Base-by-base conservation (phyloP, 768 basidiomycete genomes). In the Amanita fuliginea region DNA sequence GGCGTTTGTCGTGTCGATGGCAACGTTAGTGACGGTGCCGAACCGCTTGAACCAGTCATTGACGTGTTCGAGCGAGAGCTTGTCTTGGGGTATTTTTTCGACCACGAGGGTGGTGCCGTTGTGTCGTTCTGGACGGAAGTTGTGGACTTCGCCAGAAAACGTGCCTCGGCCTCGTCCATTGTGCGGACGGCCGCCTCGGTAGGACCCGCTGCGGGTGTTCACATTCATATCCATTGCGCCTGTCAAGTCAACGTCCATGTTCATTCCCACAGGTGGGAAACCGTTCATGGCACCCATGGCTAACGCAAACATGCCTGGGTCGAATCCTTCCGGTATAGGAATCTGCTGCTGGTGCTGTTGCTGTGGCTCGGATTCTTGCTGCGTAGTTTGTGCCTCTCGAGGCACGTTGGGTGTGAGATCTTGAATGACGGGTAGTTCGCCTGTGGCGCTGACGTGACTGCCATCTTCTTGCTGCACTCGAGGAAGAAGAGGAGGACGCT, bases 31-130 rank as follows among this genome's bases (percentile, higher is more conserved):
- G 53, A 97, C 89, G 2, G 80, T 84, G 7, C 94, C 94, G 56
- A 95, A 97, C 54, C 82, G 79, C 63, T 85, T 84, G 71, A 98
- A 97, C 83, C 91, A 93, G 16, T 72, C 77, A 57, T 86, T 88
- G 47, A 98, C 83, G 4, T 78, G 69, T 45, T 82, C 83, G 11
- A 91, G 76, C 11, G 77, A 77, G 35, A 95, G 74, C 55, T 86
- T 82, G 53, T 89, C 83, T 44, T 82, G 77, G 0, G 94, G 94
- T 50, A 97, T 94, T 68, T 93, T 93, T 65, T 96, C 91, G 32
- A 98, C 85, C 11, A 96, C 90, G 18, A 98, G 73, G 0, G 87
- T 91, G 66, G 83, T 86, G 63, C 83, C 81, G 52, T 76, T 77
- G 51, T 81, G 72, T 54, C 77, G 75, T 54, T 81, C 80, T 22